Conservation (phyloP, 768 basidiomycete genomes). For the Suillus bovinus region DNA sequence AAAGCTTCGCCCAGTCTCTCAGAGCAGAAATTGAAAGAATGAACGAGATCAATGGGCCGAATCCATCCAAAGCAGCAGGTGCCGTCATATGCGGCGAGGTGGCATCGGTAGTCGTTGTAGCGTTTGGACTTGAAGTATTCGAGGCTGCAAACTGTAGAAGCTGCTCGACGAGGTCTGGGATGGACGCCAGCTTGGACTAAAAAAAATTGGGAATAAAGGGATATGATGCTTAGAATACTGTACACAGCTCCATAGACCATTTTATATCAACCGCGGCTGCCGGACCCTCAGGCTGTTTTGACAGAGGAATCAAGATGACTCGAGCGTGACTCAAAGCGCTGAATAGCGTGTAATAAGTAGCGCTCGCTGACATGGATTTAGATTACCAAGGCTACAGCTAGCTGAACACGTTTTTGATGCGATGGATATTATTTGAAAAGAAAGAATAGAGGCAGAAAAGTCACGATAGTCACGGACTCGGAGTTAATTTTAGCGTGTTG, state of each 20-base stretch:
- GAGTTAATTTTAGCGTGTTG: no score
- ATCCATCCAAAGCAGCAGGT: conserved; percentile 17
- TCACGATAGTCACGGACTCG: no score
- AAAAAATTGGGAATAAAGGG: background rate
- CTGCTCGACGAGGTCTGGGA: conserved; percentile 33
- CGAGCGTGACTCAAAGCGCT: background rate
- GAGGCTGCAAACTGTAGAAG: conserved; percentile 24
- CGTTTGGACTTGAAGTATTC: conserved; percentile 12
- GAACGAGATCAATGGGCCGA: conserved; percentile 33
- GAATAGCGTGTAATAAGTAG: no score
- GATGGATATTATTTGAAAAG: no score
- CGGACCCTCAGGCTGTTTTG: background rate
- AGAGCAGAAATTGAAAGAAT: conserved; percentile 56
- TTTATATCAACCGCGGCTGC: conserved; percentile 13
- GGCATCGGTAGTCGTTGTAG: conserved; percentile 15
- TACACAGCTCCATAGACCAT: background rate
- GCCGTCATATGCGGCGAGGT: conserved; percentile 10
- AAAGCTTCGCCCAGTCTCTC: conserved; percentile 63
- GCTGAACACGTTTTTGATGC: no score
- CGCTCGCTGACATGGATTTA: no score
- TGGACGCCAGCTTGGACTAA: conserved; percentile 21
- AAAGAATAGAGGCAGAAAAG: no score
- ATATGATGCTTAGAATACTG: background rate
- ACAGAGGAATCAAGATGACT: background rate
- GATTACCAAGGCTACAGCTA: no score